Conservation (phyloP, 192 early-diverging fungal species). For the Entomortierella lignicola region DNA sequence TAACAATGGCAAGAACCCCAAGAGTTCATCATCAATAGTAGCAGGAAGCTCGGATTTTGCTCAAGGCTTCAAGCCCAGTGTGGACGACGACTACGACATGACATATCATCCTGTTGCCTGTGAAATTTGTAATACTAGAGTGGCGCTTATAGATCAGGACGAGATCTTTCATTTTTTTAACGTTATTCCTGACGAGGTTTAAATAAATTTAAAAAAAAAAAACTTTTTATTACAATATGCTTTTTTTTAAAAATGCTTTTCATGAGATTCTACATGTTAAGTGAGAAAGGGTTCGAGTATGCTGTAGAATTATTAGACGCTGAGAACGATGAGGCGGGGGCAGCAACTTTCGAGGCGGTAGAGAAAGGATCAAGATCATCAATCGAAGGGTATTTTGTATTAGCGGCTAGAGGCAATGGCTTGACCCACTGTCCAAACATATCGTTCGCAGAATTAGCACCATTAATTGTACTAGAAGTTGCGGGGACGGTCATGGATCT, state of each 20-base stretch:
- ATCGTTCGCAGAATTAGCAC: constrained; percentile 9
- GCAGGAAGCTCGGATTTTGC: not conserved
- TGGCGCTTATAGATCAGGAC: constrained; percentile 72
- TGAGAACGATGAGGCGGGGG: constrained; percentile 7
- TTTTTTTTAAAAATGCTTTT: not conserved
- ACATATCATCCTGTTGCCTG: constrained; percentile 68
- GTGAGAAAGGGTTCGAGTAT: constrained; percentile 31
- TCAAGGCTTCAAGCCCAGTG: constrained; percentile 26
- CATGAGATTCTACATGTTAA: constrained; percentile 20
- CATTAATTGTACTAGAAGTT: not conserved
- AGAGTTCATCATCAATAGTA: not conserved
- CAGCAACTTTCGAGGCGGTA: not conserved
- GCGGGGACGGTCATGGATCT: constrained; percentile 36
- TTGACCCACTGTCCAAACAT: constrained; percentile 50
- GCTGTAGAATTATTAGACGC: not conserved
- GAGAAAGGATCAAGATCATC: constrained; percentile 42
- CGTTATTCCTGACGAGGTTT: constrained; percentile 61
- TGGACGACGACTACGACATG: constrained; percentile 31
- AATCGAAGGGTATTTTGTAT: constrained; percentile 40
- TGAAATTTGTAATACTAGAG: constrained; percentile 68
- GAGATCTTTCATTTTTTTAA: constrained; percentile 81
- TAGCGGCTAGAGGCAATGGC: constrained; percentile 18
- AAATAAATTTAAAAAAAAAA: constrained; percentile 13
- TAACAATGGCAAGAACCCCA: not conserved
- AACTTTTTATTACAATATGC: not conserved